phyloP scores from a whole-genome alignment of 2,329 filamentous ascomycete species.

The Stylonectria norvegica region DNA sequence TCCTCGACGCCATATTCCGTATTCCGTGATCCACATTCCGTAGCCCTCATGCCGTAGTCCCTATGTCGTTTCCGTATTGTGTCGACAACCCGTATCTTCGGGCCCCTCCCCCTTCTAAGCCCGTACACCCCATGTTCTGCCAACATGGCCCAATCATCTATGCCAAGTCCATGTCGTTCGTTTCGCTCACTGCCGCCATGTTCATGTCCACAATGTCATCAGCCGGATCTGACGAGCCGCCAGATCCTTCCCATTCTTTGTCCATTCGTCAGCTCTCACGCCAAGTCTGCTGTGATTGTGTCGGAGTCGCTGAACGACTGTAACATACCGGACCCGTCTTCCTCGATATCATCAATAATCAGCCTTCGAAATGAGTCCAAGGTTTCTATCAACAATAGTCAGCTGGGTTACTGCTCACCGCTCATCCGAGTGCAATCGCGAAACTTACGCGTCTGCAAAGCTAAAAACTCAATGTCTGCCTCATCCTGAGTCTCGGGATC shows the following conservation, averaged over 20 bases:
- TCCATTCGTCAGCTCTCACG: conserved; percentile 23
- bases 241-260: conserved; percentile 55
- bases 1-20: too few species aligned
- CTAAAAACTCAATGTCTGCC: conserved; percentile 27
- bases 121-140: too few species aligned
- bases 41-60: not conserved
- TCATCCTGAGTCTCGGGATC: conserved; percentile 32
- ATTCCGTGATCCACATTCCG: not conserved
- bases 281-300: conserved; percentile 24
- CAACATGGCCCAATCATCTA: too few species aligned
- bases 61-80: not conserved
- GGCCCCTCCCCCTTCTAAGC: too few species aligned
- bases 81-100: too few species aligned
- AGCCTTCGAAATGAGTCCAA: conserved; percentile 50
- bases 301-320: conserved; percentile 26
- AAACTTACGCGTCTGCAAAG: conserved; percentile 27
- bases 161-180: conserved; percentile 34
- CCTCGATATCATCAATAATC: conserved; percentile 56
- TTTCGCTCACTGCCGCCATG: conserved; percentile 40
- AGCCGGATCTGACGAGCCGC: conserved; percentile 52
- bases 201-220: conserved; percentile 48
- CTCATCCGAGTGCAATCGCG: not conserved
- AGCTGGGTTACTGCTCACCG: conserved; percentile 11
- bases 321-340: conserved; percentile 57
- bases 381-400: conserved; percentile 32